Evolutionary conservation across 2,329 filamentous ascomycete genomes (phyloP), one percentile per base, ranked within the genome.

Genomic region (Nannizziopsis arthrosporioides): DNA sequence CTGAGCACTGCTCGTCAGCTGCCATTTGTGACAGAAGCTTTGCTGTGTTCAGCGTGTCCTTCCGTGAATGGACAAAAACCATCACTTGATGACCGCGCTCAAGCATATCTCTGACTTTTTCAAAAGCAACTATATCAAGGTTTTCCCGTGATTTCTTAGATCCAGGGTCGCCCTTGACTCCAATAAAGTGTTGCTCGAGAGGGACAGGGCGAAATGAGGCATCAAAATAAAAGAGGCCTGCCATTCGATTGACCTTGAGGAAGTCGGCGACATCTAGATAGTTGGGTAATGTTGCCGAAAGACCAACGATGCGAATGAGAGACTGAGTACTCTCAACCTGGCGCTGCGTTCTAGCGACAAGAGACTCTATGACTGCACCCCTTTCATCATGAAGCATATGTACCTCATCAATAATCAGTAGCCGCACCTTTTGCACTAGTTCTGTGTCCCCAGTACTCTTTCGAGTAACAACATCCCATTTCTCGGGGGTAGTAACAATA

Each of bases 311-410:
- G 18, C 93, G 85, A 60, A 99, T 98, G 42, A 98, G 74, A 1
- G 88, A 95, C 64, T 98, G 92, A 0, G 92, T 98, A 64, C 89
- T 95, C 68, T 99, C 93, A 0, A 98, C 93, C 61, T 98, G 92
- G 54, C 92, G 77, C 68, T 96, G 84, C 0, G 93, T 99, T 58
- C 92, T 80, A 9, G 92, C 92, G 12, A 98, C 93, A 17, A 99
- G 74, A 5, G 90, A 95, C 63, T 99, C 92, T 22, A 99, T 76
- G 0, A 98, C 93, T 10, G 93, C 88, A 60, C 92, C 92, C 63
- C 92, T 81, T 65, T 96, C 92, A 63, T 98, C 92, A 60, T 98
- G 93, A 58, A 98, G 81, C 93, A 98, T 98, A 62, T 98, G 92
- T 1, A 98, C 92, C 69, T 98, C 92, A 65, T 98, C 92, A 53